Evolutionary conservation across 345 rosid species (phyloP), one percentile per base, ranked within the genome.

Genomic region (Carallia brachiata): DNA sequence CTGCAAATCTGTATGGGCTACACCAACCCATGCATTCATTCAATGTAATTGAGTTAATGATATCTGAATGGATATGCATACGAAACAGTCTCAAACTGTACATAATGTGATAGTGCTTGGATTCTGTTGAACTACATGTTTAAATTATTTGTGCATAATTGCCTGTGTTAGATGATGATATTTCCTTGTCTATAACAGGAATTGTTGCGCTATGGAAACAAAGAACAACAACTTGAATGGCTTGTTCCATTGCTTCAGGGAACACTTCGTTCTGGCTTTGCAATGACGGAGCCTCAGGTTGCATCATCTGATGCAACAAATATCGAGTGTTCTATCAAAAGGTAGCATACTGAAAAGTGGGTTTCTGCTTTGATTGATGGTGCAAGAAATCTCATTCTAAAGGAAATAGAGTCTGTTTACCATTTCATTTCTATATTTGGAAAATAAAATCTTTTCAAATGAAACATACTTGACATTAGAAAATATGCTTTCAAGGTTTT

Each of bases 281-380:
- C 99, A 62, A 95, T 95, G 97, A 95, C 99, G 58, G 99, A 95
- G 76, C 99, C 99, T 23, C 90, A 84, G 77, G 99, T 95, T 80
- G 99, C 99, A 47, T 95, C 99, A 34, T 95, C 99, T 69, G 99
- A 95, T 82, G 99, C 97, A 69, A 95, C 99, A 67, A 95, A 95
- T 75, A 90, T 95, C 39, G 97, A 92, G 68, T 95, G 99, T 66
- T 95, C 99, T 30, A 92, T 95, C 77, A 81, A 16, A 81, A 90
- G 99, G 99, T 87, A 66, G 39, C 19, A 5, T 47, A 13, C 31
- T 52, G 59, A 59, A 48, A 28, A 59, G 37, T 23, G 13, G 15
- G 8, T 17, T 59, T 8, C 15, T 67, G 12, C 36, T 59, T 52
- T 3, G 27, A 30, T 47, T 3, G 36, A 32, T 36, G 18, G 36